These are phyloP conservation scores for Spizellomyces sp. DNA, from an alignment of 192 early-diverging fungal genomes.

Conservation along the genomic window DNA sequence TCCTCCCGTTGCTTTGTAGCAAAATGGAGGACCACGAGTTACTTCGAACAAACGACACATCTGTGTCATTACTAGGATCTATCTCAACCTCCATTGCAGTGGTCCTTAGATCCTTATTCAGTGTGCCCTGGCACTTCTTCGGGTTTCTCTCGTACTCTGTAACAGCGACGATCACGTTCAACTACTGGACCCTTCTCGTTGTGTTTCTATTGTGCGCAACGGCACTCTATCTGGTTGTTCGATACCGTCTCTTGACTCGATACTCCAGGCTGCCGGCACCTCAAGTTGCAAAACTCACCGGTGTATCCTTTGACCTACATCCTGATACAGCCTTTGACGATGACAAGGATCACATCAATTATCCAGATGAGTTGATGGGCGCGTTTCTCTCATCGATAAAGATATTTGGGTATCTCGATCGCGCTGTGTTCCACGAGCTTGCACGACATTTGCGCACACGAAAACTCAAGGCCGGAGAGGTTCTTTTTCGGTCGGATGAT, in stretches of 20 bases:
- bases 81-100: neutral
- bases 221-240: constrained; percentile 55
- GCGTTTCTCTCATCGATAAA: constrained; percentile 78
- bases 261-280: constrained; percentile 72
- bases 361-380: constrained; percentile 73
- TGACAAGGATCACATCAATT: constrained; percentile 44
- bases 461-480: constrained; percentile 55
- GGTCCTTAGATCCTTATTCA: constrained; percentile 14
- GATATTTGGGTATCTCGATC: constrained; percentile 96
- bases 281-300: constrained; percentile 28
- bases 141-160: constrained; percentile 29
- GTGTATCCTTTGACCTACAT: constrained; percentile 71
- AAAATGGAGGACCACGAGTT: too few species aligned
- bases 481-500: constrained; percentile 55
- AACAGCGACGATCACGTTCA: constrained; percentile 44
- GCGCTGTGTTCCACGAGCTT: constrained; percentile 95
- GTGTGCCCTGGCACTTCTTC: constrained; percentile 16
- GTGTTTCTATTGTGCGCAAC: constrained; percentile 10
- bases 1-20: too few species aligned
- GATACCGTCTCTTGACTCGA: constrained; percentile 70
- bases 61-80: neutral
- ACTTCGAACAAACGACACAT: too few species aligned
- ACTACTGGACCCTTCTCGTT: constrained; percentile 38
- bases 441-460: constrained; percentile 79
- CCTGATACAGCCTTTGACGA: constrained; percentile 65